Percentiles rank a stretch among this genome's conserved stretches.
phyloP scores from a whole-genome alignment of 805 yeast genomes.

The Diddensiella santjacobensis region DNA sequence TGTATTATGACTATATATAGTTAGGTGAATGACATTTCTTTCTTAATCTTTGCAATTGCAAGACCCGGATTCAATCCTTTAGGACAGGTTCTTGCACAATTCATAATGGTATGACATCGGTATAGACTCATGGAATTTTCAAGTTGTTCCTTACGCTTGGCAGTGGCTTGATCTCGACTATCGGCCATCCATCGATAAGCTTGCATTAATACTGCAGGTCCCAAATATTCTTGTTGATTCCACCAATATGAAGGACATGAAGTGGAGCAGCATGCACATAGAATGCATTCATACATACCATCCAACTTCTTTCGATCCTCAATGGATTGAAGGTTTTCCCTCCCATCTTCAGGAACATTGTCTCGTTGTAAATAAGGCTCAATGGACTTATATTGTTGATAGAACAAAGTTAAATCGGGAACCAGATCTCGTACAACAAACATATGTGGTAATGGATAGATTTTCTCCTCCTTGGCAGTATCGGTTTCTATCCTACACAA shows the following conservation, averaged over 20 bases:
- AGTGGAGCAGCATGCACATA: constrained; percentile 98
- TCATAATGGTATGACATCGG: constrained; percentile 99
- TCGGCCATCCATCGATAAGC: constrained; percentile 99
- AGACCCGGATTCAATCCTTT: constrained; percentile 97
- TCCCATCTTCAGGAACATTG: constrained; percentile 78
- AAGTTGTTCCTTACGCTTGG: constrained; percentile 77
- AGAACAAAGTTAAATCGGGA: constrained; percentile 95
- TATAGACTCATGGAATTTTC: constrained; percentile 96
- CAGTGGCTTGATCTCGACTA: constrained; percentile 89
- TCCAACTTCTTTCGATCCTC: constrained; percentile 95
- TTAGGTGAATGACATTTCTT: constrained; percentile 70
- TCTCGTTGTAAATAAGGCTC: constrained; percentile 93
- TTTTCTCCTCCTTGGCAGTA: constrained; percentile 67
- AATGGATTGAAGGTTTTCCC: constrained; percentile 85
- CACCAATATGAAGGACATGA: constrained; percentile 99
- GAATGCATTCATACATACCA: constrained; percentile 94
- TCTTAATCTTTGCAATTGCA: constrained; percentile 97
- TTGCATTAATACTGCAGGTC: constrained; percentile 99
- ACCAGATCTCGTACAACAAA: constrained; percentile 95
- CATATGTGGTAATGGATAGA: constrained; percentile 98
- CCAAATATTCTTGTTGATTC: constrained; percentile 98
- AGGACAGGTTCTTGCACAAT: constrained; percentile 97
- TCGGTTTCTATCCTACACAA: constrained; percentile 88
- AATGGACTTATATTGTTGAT: constrained; percentile 96
- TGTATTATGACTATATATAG: background rate